These are phyloP conservation scores for Penicillium longicatenatum DNA, from an alignment of 495 filamentous ascomycete species.

Conservation along the genomic window DNA sequence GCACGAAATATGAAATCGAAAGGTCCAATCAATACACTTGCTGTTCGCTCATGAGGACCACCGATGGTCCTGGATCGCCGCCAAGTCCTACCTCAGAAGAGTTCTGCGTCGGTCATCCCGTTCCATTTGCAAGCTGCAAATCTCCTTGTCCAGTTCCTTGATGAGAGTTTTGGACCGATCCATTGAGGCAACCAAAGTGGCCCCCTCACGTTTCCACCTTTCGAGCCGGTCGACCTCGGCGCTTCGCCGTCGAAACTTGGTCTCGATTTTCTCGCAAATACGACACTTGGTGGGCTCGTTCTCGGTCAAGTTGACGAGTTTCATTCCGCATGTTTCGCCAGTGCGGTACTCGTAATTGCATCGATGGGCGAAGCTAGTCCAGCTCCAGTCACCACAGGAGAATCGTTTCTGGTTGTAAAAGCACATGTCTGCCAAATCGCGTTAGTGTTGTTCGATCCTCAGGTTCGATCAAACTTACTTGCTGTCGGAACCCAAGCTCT, in stretches of 20 bases:
- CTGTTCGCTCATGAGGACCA: slow-evolving; percentile 18
- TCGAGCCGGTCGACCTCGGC: slow-evolving; percentile 77
- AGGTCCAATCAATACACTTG: slow-evolving; percentile 20
- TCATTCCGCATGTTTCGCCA: slow-evolving; percentile 97
- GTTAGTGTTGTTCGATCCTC: slow-evolving; percentile 33
- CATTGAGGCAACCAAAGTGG: slow-evolving; percentile 75
- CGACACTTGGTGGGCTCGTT: slow-evolving; percentile 65
- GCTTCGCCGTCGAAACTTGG: slow-evolving; percentile 74
- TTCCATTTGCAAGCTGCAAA: slow-evolving; percentile 52
- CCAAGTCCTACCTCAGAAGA: slow-evolving; percentile 29
- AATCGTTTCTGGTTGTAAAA: slow-evolving; percentile 61
- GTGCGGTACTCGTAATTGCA: slow-evolving; percentile 96
- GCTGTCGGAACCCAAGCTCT: slow-evolving; percentile 27
- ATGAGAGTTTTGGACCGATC: slow-evolving; percentile 71
- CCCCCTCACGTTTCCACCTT: slow-evolving; percentile 76
- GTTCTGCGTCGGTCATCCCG: slow-evolving; percentile 40
- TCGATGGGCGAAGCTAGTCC: slow-evolving; percentile 91
- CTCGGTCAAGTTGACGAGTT: slow-evolving; percentile 75
- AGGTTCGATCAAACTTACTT: slow-evolving; percentile 39
- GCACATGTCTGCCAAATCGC: slow-evolving; percentile 52
- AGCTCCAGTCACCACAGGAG: slow-evolving; percentile 88
- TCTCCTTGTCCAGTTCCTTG: slow-evolving; percentile 60
- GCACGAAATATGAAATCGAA: slow-evolving; percentile 19
- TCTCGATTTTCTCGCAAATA: slow-evolving; percentile 88
- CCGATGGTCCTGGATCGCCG: slow-evolving; percentile 13